Base-by-base conservation (phyloP, 495 filamentous ascomycete genomes). In the Podospora bellae-mahoneyi region DNA sequence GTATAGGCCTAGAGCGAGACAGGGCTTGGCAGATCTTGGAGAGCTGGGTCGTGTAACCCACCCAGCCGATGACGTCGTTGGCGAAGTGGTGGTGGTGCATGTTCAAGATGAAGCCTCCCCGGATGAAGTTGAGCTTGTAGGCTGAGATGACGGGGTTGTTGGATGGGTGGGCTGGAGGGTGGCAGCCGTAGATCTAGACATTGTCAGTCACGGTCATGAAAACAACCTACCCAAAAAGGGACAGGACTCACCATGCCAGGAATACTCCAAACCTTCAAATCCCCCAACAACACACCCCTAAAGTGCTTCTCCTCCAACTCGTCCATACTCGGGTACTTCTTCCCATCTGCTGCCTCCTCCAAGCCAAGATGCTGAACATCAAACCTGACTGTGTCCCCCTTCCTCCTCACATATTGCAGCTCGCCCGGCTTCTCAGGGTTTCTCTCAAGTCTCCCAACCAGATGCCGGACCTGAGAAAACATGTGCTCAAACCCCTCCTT, bases 61-160 rank as follows among this genome's bases (percentile, higher is more conserved):
- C 70, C 75, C 76, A 78, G 9, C 76, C 78, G 76, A 79, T 79
- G 2, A 80, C 71, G 62, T 81, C 78, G 62, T 78, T 76, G 48
- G 77, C 66, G 62, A 75, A 79, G 65, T 82, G 79, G 68, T 81
- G 79, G 64, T 77, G 72, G 57, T 80, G 78, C 69, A 79, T 78
- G 64, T 74, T 78, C 64, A 81, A 75, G 16, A 80, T 72, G 10
- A 81, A 54, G 1, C 78, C 78, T 2, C 80, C 78, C 5, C 62
- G 76, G 28, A 81, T 73, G 56, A 81, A 81, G 57, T 80, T 81
- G 0, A 71, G 73, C 68, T 80, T 77, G 62, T 79, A 81, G n/a
- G 74, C 76, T 0, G 79, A 75, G 7, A 78, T 71, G 0, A 72
- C 68, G 3, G 79, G 79, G 59, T 69, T 75, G 5, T 34, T 66